Evolutionary conservation across 805 yeast species (phyloP).

Genomic region (Pichia paraexigua): DNA sequence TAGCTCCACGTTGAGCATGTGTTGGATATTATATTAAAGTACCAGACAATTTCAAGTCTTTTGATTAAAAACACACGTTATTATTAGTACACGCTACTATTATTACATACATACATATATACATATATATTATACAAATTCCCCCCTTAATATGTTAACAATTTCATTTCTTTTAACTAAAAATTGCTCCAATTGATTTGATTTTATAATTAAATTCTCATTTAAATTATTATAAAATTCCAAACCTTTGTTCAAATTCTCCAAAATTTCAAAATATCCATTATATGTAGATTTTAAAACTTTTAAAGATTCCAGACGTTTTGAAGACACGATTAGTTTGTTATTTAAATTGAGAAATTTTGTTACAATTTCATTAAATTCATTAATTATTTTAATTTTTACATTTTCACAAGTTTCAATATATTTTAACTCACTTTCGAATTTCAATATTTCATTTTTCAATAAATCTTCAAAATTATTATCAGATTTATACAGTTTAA

Average conservation of each 20-base stretch:
- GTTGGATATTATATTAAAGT: too few relatives aligned
- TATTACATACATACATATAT: too few relatives aligned
- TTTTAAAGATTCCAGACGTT: slow-evolving; percentile 44
- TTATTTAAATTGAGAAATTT: slow-evolving; percentile 31
- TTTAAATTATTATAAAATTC: slow-evolving; percentile 64
- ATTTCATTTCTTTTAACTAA: background rate
- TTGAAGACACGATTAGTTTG: slow-evolving; percentile 26
- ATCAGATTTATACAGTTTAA: slow-evolving; percentile 9
- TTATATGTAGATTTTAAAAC: slow-evolving; percentile 41
- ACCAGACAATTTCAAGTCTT: too few relatives aligned
- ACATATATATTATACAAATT: background rate
- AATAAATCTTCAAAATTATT: slow-evolving; percentile 31
- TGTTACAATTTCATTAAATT: slow-evolving; percentile 16
- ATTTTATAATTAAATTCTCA: slow-evolving; percentile 22
- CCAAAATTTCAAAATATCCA: slow-evolving; percentile 46
- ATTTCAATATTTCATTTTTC: slow-evolving; percentile 39
- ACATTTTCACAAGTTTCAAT: slow-evolving; percentile 33
- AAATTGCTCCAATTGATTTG: background rate
- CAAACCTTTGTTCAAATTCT: slow-evolving; percentile 59
- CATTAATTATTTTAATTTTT: slow-evolving; percentile 28
- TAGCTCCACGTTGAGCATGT: too few relatives aligned
- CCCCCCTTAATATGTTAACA: background rate
- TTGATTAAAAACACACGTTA: too few relatives aligned
- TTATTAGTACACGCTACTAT: too few relatives aligned
- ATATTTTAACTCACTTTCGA: slow-evolving; percentile 41